These are phyloP conservation scores for Coprinopsis marcescibilis DNA, from an alignment of 768 basidiomycete genomes.

Conservation along the genomic window DNA sequence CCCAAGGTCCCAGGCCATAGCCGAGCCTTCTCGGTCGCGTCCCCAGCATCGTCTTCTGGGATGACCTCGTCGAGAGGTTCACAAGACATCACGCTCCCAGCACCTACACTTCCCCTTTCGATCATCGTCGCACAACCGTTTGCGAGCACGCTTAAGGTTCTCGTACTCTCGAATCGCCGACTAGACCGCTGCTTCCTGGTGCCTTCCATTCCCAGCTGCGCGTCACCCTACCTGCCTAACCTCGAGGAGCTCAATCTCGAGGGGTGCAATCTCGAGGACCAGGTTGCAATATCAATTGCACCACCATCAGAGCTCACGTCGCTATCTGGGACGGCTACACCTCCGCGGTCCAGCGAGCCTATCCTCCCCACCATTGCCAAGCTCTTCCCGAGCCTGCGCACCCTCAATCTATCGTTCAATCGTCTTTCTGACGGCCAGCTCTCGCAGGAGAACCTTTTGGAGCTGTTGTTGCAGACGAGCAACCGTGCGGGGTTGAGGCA, in stretches of 20 bases:
- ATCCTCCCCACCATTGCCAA: constrained; percentile 53
- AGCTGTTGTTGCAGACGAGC: constrained; percentile 45
- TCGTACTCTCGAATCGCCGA: constrained; percentile 60
- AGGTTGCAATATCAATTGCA: too few species aligned
- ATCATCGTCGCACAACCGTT: constrained; percentile 57
- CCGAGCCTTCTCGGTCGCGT: constrained; percentile 56
- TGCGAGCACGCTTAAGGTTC: constrained; percentile 47
- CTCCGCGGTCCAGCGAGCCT: constrained; percentile 43
- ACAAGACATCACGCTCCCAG: constrained; percentile 51
- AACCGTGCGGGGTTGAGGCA: constrained; percentile 54
- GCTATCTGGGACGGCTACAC: constrained; percentile 28
- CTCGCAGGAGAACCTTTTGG: constrained; percentile 38
- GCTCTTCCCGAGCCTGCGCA: constrained; percentile 66
- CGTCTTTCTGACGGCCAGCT: constrained; percentile 50
- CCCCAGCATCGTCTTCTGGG: constrained; percentile 21
- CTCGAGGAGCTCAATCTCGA: constrained; percentile 73
- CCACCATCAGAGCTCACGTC: too few species aligned
- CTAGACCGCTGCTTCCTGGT: constrained; percentile 60
- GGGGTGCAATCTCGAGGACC: constrained; percentile 68
- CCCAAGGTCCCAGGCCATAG: constrained; percentile 44
- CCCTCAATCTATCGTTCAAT: constrained; percentile 76
- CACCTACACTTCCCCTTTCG: constrained; percentile 62
- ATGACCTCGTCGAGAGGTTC: constrained; percentile 18
- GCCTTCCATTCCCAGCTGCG: constrained; percentile 31
- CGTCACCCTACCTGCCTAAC: constrained; percentile 45